phyloP scores from a whole-genome alignment of 1,139 yeast genomes.

The Petasospora rhodanensis region DNA sequence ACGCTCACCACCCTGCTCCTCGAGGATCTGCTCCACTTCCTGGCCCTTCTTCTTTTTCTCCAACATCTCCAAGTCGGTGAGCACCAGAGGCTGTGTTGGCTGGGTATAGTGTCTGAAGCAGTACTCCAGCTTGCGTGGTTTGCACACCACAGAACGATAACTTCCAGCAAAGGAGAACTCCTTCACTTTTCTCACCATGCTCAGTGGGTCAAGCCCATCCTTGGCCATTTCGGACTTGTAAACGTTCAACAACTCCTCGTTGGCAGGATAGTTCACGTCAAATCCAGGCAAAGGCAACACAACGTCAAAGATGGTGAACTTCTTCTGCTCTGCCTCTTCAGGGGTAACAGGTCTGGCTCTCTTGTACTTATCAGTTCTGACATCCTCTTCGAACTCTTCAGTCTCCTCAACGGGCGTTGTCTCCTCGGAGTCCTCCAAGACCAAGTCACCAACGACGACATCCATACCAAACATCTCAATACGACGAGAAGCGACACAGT shows the following conservation, averaged over 20 bases:
- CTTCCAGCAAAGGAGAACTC: conserved; percentile 93
- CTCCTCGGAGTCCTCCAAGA: conserved; percentile 39
- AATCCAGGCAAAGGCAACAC: conserved; percentile 95
- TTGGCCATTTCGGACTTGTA: conserved; percentile 72
- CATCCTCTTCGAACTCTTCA: conserved; percentile 65
- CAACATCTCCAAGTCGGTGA: conserved; percentile 76
- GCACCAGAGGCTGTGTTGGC: conserved; percentile 64
- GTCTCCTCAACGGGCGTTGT: conserved; percentile 27
- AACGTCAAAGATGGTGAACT: conserved; percentile 71
- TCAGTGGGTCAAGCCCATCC: conserved; percentile 79
- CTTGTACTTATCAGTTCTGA: conserved; percentile 32
- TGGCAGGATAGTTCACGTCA: conserved; percentile 77
- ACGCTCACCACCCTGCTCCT: conserved; percentile 45
- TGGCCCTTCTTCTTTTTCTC: conserved; percentile 37
- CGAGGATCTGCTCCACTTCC: conserved; percentile 28
- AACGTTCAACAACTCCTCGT: conserved; percentile 52
- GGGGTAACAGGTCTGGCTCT: conserved; percentile 44
- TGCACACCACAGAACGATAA: conserved; percentile 71
- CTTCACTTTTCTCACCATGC: conserved; percentile 78
- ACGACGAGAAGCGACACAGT: conserved; percentile 75
- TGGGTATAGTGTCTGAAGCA: conserved; percentile 56
- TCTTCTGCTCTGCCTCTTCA: conserved; percentile 55
- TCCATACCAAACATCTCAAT: conserved; percentile 64
- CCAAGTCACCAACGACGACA: conserved; percentile 81
- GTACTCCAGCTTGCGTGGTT: conserved; percentile 63